These are phyloP conservation scores for Metschnikowia lachancei DNA, from an alignment of 805 yeast genomes.

Conservation along the genomic window DNA sequence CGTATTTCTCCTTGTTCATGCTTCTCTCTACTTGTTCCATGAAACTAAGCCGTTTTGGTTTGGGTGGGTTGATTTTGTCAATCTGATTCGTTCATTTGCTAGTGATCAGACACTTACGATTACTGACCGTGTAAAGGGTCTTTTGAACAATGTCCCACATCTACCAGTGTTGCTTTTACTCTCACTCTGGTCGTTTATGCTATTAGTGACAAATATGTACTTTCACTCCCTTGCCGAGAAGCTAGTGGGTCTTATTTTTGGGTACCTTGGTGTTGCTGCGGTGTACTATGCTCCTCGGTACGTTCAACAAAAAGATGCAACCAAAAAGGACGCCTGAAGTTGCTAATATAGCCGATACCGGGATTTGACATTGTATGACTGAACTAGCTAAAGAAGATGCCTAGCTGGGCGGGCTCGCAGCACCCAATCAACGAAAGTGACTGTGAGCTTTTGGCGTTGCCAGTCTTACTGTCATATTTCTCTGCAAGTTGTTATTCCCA, in stretches of 20 bases:
- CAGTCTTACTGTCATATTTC: no score
- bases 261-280: slow-evolving; percentile 48
- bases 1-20: slow-evolving; percentile 69
- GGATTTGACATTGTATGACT: no score
- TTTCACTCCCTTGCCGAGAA: slow-evolving; percentile 83
- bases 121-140: neutral
- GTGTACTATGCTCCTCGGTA: slow-evolving; percentile 45
- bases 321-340: neutral
- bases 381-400: no score
- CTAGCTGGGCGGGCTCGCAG: no score
- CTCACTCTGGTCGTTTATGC: slow-evolving; percentile 79
- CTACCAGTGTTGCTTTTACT: slow-evolving; percentile 26
- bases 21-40: slow-evolving; percentile 61
- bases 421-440: no score
- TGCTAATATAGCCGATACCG: no score
- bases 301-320: neutral
- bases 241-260: slow-evolving; percentile 64
- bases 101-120: neutral
- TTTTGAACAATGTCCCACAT: slow-evolving; percentile 20
- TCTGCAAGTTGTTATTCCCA: no score
- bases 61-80: slow-evolving; percentile 21
- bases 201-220: slow-evolving; percentile 75
- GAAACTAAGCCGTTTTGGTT: slow-evolving; percentile 50
- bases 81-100: neutral
- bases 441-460: no score